Evolutionary conservation across 2,329 filamentous ascomycete genomes (phyloP).

Genomic region (Mollisiaceae sp.): DNA sequence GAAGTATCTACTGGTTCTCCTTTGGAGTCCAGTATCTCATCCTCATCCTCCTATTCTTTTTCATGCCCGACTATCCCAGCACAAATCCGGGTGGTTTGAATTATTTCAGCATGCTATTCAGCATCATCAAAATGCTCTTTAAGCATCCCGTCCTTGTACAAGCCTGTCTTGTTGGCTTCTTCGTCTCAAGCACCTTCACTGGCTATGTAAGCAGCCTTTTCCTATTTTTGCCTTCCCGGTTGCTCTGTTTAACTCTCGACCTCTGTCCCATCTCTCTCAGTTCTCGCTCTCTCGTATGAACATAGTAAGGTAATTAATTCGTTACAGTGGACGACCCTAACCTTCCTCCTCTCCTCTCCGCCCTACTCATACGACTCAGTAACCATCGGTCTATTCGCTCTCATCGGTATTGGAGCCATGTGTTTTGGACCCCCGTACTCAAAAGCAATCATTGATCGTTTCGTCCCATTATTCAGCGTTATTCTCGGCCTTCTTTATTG

Average conservation of each 20-base stretch:
- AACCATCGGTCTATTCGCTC: conserved; percentile 76
- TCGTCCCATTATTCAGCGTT: conserved; percentile 70
- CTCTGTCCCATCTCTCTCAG: too few species aligned
- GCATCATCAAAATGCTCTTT: conserved; percentile 66
- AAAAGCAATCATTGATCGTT: conserved; percentile 70
- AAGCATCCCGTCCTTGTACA: conserved; percentile 73
- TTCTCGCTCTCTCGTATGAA: too few species aligned
- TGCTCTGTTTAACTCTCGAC: too few species aligned
- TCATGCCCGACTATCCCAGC: conserved; percentile 81
- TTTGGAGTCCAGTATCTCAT: conserved; percentile 74
- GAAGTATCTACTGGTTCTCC: conserved; percentile 79
- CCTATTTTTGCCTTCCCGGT: too few species aligned
- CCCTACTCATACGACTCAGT: conserved; percentile 73
- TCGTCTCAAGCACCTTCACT: conserved; percentile 66
- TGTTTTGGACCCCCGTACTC: conserved; percentile 72
- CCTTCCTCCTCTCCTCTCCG: conserved; percentile 73
- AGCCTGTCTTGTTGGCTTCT: conserved; percentile 69
- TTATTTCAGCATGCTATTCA: conserved; percentile 69
- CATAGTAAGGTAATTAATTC: too few species aligned
- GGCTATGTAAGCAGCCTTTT: conserved; percentile 47
- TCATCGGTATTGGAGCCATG: conserved; percentile 77
- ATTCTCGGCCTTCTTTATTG: conserved; percentile 64
- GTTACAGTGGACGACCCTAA: conserved; percentile 70
- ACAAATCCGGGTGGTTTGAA: conserved; percentile 69
- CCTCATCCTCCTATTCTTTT: conserved; percentile 67